phyloP scores from a whole-genome alignment of 768 basidiomycete species.

The Mrakia frigida region DNA sequence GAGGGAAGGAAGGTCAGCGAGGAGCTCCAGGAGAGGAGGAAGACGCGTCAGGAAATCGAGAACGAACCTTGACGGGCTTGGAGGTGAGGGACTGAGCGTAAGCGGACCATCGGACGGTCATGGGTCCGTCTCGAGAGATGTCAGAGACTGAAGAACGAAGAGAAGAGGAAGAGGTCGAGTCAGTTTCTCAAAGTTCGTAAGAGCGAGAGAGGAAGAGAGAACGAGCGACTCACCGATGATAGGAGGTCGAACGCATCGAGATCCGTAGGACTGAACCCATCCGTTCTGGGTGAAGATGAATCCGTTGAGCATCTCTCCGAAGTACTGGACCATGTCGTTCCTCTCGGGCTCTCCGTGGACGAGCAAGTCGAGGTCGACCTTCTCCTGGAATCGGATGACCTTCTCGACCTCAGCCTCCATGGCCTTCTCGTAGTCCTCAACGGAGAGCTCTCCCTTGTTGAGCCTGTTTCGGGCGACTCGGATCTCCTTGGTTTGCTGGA shows the following conservation, averaged over 20 bases:
- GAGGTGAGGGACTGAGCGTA: slow-evolving; percentile 92
- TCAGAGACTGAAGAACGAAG: slow-evolving; percentile 62
- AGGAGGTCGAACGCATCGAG: slow-evolving; percentile 57
- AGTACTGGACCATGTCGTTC: slow-evolving; percentile 99
- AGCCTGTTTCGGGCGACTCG: slow-evolving; percentile 93
- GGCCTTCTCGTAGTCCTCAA: slow-evolving; percentile 87
- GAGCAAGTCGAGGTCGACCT: slow-evolving; percentile 87
- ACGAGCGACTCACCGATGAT: slow-evolving; percentile 20
- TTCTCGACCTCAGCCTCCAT: slow-evolving; percentile 94
- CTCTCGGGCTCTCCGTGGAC: slow-evolving; percentile 99
- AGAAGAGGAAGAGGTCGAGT: not conserved
- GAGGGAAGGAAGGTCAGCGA: not conserved
- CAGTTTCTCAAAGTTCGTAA: not conserved
- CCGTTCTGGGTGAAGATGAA: slow-evolving; percentile 98
- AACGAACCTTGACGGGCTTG: slow-evolving; percentile 99
- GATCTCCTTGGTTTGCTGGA: slow-evolving; percentile 96
- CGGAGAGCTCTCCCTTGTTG: slow-evolving; percentile 80
- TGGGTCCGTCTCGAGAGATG: slow-evolving; percentile 82
- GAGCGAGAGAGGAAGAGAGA: not conserved
- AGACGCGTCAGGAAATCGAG: slow-evolving; percentile 8
- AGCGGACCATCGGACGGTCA: slow-evolving; percentile 94
- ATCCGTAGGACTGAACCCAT: slow-evolving; percentile 99
- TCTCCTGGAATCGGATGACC: slow-evolving; percentile 96
- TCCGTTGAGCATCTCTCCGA: slow-evolving; percentile 88
- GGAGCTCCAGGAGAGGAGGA: not conserved